These are phyloP conservation scores for Umbelopsis sp. DNA, from an alignment of 192 early-diverging fungal species.

Conservation along the genomic window DNA sequence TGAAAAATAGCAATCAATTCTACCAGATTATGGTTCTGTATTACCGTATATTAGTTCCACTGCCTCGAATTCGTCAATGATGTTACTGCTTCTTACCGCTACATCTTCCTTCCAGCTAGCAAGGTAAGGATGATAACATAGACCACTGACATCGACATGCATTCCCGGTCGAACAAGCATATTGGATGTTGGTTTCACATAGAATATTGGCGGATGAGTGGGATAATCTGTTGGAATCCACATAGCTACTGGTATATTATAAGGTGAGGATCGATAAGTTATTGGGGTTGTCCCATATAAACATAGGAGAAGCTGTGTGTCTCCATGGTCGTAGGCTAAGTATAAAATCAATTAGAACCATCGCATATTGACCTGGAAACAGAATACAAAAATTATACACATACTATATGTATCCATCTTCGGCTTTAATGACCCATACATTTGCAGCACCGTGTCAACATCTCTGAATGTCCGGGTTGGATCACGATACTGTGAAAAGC, in stretches of 20 bases:
- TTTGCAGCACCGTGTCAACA: conserved; percentile 62
- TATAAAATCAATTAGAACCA: neutral
- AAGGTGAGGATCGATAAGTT: conserved; percentile 73
- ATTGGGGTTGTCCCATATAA: conserved; percentile 90
- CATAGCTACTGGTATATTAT: conserved; percentile 91
- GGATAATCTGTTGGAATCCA: conserved; percentile 90
- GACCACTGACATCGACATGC: conserved; percentile 83
- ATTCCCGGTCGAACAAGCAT: conserved; percentile 85
- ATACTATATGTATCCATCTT: conserved; percentile 76
- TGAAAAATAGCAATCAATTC: conserved; percentile 69
- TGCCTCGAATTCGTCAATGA: neutral
- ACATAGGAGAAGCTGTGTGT: conserved; percentile 71
- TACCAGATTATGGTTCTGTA: conserved; percentile 49
- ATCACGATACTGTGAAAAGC: conserved; percentile 57
- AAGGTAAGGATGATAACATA: conserved; percentile 85
- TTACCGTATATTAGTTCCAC: conserved; percentile 8
- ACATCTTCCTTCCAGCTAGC: conserved; percentile 68
- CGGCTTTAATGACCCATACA: conserved; percentile 59
- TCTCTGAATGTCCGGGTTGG: conserved; percentile 65
- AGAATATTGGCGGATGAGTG: conserved; percentile 73
- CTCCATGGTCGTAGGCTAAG: conserved; percentile 60
- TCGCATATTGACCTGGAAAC: neutral
- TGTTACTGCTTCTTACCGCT: conserved; percentile 10
- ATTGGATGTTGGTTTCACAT: conserved; percentile 84
- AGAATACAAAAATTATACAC: conserved; percentile 9